Conservation (phyloP, 2,329 filamentous ascomycete species). For the Sclerotinia glacialis region DNA sequence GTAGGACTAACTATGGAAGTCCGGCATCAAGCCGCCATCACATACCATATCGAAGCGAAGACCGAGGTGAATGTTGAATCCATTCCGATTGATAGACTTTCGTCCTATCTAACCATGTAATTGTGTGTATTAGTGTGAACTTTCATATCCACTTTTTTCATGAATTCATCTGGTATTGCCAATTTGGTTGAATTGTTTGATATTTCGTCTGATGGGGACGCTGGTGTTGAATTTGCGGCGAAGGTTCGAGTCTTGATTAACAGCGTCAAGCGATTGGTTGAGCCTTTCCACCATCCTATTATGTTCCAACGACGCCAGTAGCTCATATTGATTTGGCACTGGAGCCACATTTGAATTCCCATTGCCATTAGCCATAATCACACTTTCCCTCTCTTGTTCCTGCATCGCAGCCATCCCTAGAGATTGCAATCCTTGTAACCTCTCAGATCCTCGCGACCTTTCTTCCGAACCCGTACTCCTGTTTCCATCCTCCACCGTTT, state of each 20-base stretch:
- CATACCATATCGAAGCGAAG: background rate
- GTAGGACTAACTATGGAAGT: background rate
- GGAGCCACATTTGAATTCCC: background rate
- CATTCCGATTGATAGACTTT: background rate
- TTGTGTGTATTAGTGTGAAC: background rate
- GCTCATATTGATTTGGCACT: background rate
- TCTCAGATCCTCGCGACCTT: conserved; percentile 3
- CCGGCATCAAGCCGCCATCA: background rate
- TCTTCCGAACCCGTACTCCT: conserved; percentile 18
- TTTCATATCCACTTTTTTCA: background rate
- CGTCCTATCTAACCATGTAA: background rate
- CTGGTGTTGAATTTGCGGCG: background rate
- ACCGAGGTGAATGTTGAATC: too few species aligned
- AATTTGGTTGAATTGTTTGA: background rate
- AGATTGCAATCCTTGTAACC: background rate
- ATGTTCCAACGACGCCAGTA: background rate
- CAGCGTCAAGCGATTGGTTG: background rate
- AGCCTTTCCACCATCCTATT: background rate
- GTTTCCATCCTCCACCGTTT: conserved; percentile 20
- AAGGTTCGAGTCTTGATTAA: background rate
- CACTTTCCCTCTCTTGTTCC: background rate
- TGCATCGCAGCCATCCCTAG: background rate
- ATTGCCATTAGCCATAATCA: background rate
- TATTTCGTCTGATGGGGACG: background rate
- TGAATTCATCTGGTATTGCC: background rate